Base-by-base conservation (phyloP, 768 basidiomycete genomes). In the Leccinum uliginosum region DNA sequence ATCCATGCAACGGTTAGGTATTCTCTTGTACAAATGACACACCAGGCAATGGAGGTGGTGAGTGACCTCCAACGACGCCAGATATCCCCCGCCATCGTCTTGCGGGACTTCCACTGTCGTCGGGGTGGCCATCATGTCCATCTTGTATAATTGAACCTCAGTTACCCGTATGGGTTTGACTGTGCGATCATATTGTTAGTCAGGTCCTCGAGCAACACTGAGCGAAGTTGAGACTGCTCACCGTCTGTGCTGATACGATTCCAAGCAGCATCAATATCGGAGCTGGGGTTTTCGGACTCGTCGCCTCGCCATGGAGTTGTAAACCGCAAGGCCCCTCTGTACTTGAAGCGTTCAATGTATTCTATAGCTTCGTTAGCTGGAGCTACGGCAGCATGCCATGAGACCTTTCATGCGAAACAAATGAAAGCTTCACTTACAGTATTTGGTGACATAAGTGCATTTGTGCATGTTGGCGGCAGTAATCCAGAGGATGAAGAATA, bases 201-300 rank as follows among this genome's bases (percentile, higher is more conserved):
- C 11, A 24, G 27, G 38, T n/a, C 10, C 9, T 14, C 4, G 3
- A 26, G 9, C 27, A 11, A 48, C 17, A 6, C 29, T 8, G 9
- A 49, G n/a, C 14, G 19, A 10, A 34, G 6, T 3, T 15, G n/a
- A n/a, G n/a, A n/a, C 1, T 29, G 14, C 45, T 32, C 27, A 59
- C 58, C 44, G 19, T 59, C 26, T 12, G 54, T 48, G 11, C 48
- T 27, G 17, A 59, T 45, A 38, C 52, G 44, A 27, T 30, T 21
- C 54, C 60, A 56, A 35, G 60, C 58, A 17, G 32, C 49, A 38
- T 56, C 60, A 19, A 62, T 50, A n/a, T 59, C 58, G n/a, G 58
- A 32, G n/a, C 44, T 29, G 1, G 60, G 60, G n/a, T 35, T 30
- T 17, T 12, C 32, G 4, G 54, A 49, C 15, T 57, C 50, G n/a